A percentile compares a stretch with the other conserved stretches of the same genome.
phyloP scores from a whole-genome alignment of 2,329 filamentous ascomycete species.

The Neonectria faginata region DNA sequence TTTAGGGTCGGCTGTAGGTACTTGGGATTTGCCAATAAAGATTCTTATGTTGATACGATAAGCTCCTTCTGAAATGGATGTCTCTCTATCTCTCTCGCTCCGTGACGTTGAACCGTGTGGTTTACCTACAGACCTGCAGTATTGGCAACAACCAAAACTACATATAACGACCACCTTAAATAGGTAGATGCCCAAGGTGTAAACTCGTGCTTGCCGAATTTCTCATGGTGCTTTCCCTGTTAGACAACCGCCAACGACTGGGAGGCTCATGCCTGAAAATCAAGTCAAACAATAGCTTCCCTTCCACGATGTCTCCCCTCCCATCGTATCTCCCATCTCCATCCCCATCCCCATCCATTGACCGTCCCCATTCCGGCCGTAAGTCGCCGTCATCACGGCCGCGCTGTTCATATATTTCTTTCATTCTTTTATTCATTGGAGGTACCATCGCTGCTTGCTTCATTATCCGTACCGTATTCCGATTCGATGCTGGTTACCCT shows the following conservation, averaged over 20 bases:
- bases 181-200: too few relatives aligned
- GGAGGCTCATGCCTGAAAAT: not conserved
- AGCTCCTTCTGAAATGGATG: not conserved
- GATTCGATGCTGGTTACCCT: slow-evolving; percentile 22
- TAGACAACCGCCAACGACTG: not conserved
- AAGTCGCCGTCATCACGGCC: not conserved
- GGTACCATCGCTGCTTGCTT: not conserved
- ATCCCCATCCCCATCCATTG: not conserved
- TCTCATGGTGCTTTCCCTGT: not conserved
- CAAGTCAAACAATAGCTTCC: not conserved
- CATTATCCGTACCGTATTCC: not conserved
- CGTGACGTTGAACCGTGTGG: not conserved
- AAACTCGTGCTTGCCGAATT: not conserved
- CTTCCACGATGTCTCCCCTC: not conserved
- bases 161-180: not conserved
- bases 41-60: slow-evolving; percentile 20
- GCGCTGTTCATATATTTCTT: not conserved
- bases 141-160: not conserved
- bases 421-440: slow-evolving; percentile 12
- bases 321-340: not conserved
- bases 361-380: not conserved
- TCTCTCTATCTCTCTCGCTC: not conserved
- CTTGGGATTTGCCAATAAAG: slow-evolving; percentile 41
- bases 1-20: slow-evolving; percentile 37
- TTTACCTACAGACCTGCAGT: not conserved